These are phyloP conservation scores for Berkeleyomyces rouxiae DNA, from an alignment of 2,329 filamentous ascomycete genomes.

Conservation along the genomic window DNA sequence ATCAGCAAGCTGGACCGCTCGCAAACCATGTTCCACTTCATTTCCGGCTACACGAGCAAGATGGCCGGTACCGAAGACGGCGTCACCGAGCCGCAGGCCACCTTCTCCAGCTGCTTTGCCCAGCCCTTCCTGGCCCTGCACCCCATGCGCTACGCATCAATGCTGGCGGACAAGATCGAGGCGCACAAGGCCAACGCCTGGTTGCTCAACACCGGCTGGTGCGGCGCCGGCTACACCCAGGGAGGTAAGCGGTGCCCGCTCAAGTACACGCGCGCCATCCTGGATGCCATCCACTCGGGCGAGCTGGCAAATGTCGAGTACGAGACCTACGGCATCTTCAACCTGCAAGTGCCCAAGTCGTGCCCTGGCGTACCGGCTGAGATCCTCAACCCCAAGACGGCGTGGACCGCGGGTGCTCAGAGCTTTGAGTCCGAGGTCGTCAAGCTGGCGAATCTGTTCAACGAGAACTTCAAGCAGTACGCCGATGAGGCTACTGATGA, in stretches of 20 bases:
- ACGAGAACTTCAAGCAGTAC: constrained; percentile 97
- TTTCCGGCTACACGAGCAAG: constrained; percentile 98
- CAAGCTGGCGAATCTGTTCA: constrained; percentile 80
- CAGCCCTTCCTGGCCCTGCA: constrained; percentile 98
- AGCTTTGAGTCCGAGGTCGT: constrained; percentile 76
- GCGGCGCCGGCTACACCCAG: constrained; percentile 76
- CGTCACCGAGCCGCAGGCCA: constrained; percentile 91
- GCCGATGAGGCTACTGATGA: constrained; percentile 65
- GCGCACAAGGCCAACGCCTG: constrained; percentile 90
- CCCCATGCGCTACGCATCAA: constrained; percentile 97
- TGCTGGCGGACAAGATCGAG: constrained; percentile 97
- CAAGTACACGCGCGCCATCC: constrained; percentile 96
- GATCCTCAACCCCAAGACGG: constrained; percentile 84
- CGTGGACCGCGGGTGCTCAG: constrained; percentile 69
- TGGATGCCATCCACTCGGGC: constrained; percentile 90
- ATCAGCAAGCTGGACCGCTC: constrained; percentile 91
- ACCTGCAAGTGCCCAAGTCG: constrained; percentile 82
- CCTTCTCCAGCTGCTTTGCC: constrained; percentile 98
- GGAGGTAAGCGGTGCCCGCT: constrained; percentile 93
- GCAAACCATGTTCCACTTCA: constrained; percentile 99
- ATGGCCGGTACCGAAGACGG: constrained; percentile 99
- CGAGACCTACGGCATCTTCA: constrained; percentile 93
- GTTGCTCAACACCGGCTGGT: constrained; percentile 97
- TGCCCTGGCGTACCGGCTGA: constrained; percentile 82
- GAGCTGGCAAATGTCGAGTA: constrained; percentile 86